Evolutionary conservation across 768 basidiomycete species (phyloP).

Genomic region (Glaciozyma antarctica): DNA sequence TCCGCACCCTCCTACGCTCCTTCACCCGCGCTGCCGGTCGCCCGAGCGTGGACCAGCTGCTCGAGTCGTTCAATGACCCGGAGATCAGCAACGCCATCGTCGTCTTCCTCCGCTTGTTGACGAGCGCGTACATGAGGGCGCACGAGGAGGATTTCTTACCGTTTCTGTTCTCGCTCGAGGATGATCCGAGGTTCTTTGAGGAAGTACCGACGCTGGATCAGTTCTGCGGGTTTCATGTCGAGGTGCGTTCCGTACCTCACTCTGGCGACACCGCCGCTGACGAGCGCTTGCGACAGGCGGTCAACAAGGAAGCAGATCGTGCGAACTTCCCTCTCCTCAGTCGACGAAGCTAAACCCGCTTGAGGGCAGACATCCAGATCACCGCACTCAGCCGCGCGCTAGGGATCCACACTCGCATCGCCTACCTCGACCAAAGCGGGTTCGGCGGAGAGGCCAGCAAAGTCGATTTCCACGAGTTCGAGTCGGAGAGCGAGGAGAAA

Average conservation of each 20-base stretch:
- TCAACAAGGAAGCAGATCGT: conserved; percentile 49
- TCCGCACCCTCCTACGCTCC: conserved; percentile 48
- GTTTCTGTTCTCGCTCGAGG: conserved; percentile 69
- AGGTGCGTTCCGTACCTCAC: conserved; percentile 44
- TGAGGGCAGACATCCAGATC: conserved; percentile 56
- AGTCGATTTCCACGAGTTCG: conserved; percentile 62
- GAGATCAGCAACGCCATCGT: conserved; percentile 49
- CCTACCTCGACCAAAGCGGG: conserved; percentile 64
- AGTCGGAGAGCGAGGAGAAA: conserved; percentile 40
- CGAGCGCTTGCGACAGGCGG: conserved; percentile 19
- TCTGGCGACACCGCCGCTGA: conserved; percentile 49
- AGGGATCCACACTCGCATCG: conserved; percentile 58
- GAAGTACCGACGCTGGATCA: conserved; percentile 50
- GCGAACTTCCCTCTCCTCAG: background rate
- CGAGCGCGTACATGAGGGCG: conserved; percentile 69
- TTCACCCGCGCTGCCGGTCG: conserved; percentile 41
- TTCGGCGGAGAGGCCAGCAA: conserved; percentile 39
- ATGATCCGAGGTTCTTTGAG: conserved; percentile 37
- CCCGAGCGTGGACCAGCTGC: conserved; percentile 43
- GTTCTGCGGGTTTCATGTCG: conserved; percentile 71
- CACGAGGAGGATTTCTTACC: conserved; percentile 54
- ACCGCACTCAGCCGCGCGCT: conserved; percentile 63
- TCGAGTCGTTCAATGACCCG: conserved; percentile 50
- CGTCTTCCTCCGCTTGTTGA: conserved; percentile 68
- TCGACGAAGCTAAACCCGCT: background rate